Evolutionary conservation across 345 rosid species (phyloP).

Genomic region (Erysimum cheiranthoides): DNA sequence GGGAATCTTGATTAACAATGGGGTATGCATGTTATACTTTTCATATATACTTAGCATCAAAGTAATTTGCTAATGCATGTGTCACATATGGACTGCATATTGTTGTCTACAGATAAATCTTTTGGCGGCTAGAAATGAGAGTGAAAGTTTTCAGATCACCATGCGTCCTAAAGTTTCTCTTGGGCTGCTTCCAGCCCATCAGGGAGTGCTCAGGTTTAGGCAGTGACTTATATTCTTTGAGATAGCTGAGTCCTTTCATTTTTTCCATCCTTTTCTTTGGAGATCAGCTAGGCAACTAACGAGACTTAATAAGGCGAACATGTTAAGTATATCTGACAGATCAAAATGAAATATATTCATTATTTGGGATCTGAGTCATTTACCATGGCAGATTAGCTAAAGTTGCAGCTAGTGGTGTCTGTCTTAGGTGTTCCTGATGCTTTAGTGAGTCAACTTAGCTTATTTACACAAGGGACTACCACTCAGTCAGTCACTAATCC

Average conservation of each 20-base stretch:
- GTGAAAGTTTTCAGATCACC: conserved; percentile 94
- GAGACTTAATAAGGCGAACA: neutral
- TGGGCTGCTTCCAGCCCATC: conserved; percentile 75
- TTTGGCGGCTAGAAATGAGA: conserved; percentile 95
- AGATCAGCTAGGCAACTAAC: neutral
- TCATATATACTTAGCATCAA: too few relatives aligned
- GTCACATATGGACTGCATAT: conserved; percentile 14
- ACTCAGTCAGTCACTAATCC: neutral
- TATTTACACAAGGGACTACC: conserved; percentile 73
- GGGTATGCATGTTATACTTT: too few relatives aligned
- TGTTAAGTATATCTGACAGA: neutral
- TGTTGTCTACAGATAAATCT: conserved; percentile 69
- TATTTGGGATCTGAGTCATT: conserved; percentile 28
- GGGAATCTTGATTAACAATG: too few relatives aligned
- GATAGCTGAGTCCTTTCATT: conserved; percentile 61
- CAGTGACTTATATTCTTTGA: conserved; percentile 75
- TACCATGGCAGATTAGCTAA: conserved; percentile 64
- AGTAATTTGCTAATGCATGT: neutral
- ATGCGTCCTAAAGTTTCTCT: conserved; percentile 90
- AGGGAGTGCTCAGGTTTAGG: conserved; percentile 87
- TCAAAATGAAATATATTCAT: neutral
- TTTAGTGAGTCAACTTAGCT: conserved; percentile 78
- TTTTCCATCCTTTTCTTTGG: neutral
- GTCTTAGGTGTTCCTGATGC: conserved; percentile 96
- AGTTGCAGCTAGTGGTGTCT: conserved; percentile 70